Percentiles rank a stretch among this genome's conserved stretches.
Evolutionary conservation across 768 basidiomycete genomes (phyloP).

Genomic region (Saitozyma podzolica): DNA sequence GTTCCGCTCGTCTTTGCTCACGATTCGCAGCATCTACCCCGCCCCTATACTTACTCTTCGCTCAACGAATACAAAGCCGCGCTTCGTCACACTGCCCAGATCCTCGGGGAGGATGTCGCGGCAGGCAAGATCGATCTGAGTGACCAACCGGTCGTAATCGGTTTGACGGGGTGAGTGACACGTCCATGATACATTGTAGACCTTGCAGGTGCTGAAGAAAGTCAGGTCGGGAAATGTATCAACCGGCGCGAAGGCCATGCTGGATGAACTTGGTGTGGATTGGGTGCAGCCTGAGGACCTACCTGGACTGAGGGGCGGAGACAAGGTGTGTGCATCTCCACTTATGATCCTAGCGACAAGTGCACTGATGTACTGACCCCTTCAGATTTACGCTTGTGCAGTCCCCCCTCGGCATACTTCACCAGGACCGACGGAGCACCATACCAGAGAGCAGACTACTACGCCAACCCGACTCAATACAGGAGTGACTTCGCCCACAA

Average conservation of each 20-base stretch:
- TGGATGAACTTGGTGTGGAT: constrained; percentile 69
- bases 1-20: neutral
- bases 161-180: constrained; percentile 70
- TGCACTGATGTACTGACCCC: neutral
- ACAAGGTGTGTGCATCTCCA: constrained; percentile 1
- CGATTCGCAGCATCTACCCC: constrained; percentile 66
- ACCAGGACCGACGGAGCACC: constrained; percentile 59
- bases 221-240: constrained; percentile 77
- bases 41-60: constrained; percentile 72
- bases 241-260: constrained; percentile 70
- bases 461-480: constrained; percentile 67
- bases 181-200: constrained; percentile 4
- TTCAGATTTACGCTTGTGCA: constrained; percentile 45
- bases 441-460: constrained; percentile 72
- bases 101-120: constrained; percentile 55
- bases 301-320: constrained; percentile 53
- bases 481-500: constrained; percentile 67
- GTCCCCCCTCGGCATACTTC: constrained; percentile 62
- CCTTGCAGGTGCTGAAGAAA: constrained; percentile 5
- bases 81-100: constrained; percentile 62
- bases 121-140: constrained; percentile 60
- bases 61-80: constrained; percentile 61
- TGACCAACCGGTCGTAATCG: constrained; percentile 66
- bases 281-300: constrained; percentile 64
- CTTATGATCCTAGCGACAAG: no score